These are phyloP conservation scores for Pseudophaeomoniella oleicola DNA, from an alignment of 2,329 filamentous ascomycete species.

Conservation along the genomic window DNA sequence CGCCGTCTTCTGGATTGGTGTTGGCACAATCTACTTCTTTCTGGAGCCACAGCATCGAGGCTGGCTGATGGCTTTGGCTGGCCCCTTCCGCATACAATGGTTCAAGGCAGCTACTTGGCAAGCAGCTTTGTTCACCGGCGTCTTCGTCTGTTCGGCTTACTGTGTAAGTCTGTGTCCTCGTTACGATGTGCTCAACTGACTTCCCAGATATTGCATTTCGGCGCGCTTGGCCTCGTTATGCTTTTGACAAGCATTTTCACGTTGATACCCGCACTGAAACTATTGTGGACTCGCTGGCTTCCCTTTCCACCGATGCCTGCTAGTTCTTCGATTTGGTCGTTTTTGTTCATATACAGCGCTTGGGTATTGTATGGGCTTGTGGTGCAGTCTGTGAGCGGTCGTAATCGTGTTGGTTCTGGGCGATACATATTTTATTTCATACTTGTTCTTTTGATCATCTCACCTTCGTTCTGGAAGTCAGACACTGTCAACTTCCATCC, in stretches of 20 bases:
- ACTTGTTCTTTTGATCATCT: slow-evolving; percentile 25
- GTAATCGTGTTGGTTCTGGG: not conserved
- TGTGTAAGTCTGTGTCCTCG: slow-evolving; percentile 19
- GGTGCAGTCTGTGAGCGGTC: slow-evolving; percentile 5
- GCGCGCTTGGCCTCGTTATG: slow-evolving; percentile 9
- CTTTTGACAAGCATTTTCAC: slow-evolving; percentile 8
- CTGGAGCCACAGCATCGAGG: slow-evolving; percentile 21
- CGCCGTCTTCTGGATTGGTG: slow-evolving; percentile 20
- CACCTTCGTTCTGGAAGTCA: slow-evolving; percentile 25
- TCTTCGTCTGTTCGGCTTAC: slow-evolving; percentile 21
- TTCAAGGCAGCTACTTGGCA: slow-evolving; percentile 23
- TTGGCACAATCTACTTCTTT: slow-evolving; percentile 19
- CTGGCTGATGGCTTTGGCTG: slow-evolving; percentile 22
- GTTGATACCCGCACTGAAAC: slow-evolving; percentile 9
- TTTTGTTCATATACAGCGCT: slow-evolving; percentile 10
- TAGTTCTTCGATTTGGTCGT: slow-evolving; percentile 7
- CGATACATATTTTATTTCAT: not conserved
- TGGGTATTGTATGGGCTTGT: slow-evolving; percentile 7
- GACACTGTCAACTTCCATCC: slow-evolving; percentile 33
- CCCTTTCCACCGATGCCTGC: slow-evolving; percentile 11
- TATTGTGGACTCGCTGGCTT: slow-evolving; percentile 10
- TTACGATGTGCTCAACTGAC: slow-evolving; percentile 5
- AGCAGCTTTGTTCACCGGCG: slow-evolving; percentile 17
- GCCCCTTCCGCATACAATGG: slow-evolving; percentile 13
- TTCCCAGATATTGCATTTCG: slow-evolving; percentile 8